phyloP scores from a whole-genome alignment of 495 filamentous ascomycete genomes.

The Tuber indicum region DNA sequence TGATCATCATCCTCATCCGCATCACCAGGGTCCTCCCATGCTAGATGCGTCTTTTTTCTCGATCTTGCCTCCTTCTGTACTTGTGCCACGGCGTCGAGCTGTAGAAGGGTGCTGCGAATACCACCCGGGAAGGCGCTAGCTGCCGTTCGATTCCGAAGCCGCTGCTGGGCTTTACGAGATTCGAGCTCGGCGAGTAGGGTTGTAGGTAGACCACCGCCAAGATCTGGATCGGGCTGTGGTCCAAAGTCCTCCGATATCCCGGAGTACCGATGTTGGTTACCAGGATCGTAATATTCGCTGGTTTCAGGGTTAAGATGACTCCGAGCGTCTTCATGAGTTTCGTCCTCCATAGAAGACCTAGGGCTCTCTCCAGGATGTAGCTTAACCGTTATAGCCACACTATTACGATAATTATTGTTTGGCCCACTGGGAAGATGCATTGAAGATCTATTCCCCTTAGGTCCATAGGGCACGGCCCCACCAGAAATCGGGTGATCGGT shows the following conservation, averaged over 20 bases:
- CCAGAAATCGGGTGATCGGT: slow-evolving; percentile 87
- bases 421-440: slow-evolving; percentile 15
- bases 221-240: slow-evolving; percentile 14
- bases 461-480: slow-evolving; percentile 43
- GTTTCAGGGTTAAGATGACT: slow-evolving; percentile 30
- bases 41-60: slow-evolving; percentile 68
- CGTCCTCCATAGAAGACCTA: slow-evolving; percentile 31
- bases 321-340: slow-evolving; percentile 7
- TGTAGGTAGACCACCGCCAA: slow-evolving; percentile 54
- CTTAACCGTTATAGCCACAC: slow-evolving; percentile 37
- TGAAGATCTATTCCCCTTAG: slow-evolving; percentile 24
- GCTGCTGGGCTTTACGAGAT: slow-evolving; percentile 75
- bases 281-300: slow-evolving; percentile 28
- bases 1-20: slow-evolving; percentile 50
- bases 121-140: slow-evolving; percentile 63
- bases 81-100: slow-evolving; percentile 87
- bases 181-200: slow-evolving; percentile 90
- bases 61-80: slow-evolving; percentile 69
- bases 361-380: slow-evolving; percentile 39
- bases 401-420: slow-evolving; percentile 33
- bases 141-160: slow-evolving; percentile 63
- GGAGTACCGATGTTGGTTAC: slow-evolving; percentile 12
- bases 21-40: slow-evolving; percentile 74
- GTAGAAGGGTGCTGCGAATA: slow-evolving; percentile 78
- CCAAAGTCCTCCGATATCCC: slow-evolving; percentile 27